Base-by-base conservation (phyloP, 106 monocot species). In the Dendrobium officinale region DNA sequence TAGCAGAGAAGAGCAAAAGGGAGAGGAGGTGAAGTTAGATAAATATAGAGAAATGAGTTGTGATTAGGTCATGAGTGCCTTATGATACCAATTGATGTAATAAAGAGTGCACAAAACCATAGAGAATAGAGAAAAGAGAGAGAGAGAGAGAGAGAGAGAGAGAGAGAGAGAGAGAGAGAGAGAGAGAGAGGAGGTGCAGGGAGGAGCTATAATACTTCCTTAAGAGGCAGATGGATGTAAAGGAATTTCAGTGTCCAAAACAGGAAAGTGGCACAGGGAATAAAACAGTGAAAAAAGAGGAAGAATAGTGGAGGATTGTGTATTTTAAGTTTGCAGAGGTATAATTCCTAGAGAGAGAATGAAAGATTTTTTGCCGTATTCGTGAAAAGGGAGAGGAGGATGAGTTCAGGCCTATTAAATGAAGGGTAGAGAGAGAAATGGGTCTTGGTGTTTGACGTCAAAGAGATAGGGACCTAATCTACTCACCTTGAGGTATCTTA, bases 51-150 rank as follows among this genome's bases (percentile, higher is more conserved):
- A 51, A 68, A 51, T 10, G 51, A 51, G 1, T 10, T 13, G 43
- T 75, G 75, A 81, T 82, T 82, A 77, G 77, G 70, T 78, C 82
- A 82, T 77, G 82, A 82, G 82, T 82, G 77, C 61, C 42, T 67
- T 67, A 82, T 77, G 66, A 22, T 61, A 19, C 8, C 61, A 61
- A 61, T 22, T n/a, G 61, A n/a, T 61, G 73, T 4, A n/a, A 58
- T 15, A 37, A 13, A 58, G 20, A 40, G 56, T 31, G 54, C 8
- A 78, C 18, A 56, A 13, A 33, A 0, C 26, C 11, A 29, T 56
- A 78, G 29, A 55, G 27, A 22, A 29, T 18, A n/a, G 6, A 27
- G 45, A 45, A 45, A 7, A 45, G 45, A 45, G 6, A 45, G 45
- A 45, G 6, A 45, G 45, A 45, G 6, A n/a, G 6, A 27, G 45